Percentiles rank a stretch among this genome's conserved stretches.
Conservation (phyloP, 805 yeast genomes). For the Komagataella populi region DNA sequence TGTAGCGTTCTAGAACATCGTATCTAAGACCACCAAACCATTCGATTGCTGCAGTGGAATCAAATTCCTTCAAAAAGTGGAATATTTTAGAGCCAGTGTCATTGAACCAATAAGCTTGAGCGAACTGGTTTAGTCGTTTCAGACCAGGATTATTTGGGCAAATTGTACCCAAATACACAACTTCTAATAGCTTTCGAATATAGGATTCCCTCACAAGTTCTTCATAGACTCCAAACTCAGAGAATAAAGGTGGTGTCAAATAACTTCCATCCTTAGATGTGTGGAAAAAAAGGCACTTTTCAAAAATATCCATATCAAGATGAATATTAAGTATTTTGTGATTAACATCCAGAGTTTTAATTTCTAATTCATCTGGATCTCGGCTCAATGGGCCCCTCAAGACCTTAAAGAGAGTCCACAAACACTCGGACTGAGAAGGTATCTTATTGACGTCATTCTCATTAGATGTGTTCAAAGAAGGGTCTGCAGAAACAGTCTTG, state of each 20-base stretch:
- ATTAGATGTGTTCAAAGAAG: neutral
- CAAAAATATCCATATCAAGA: slow-evolving; percentile 28
- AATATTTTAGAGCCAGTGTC: slow-evolving; percentile 11
- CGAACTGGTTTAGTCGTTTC: slow-evolving; percentile 1
- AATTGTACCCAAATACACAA: slow-evolving; percentile 25
- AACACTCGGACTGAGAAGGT: slow-evolving; percentile 47
- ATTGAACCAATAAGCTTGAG: neutral
- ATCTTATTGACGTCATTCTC: slow-evolving; percentile 8
- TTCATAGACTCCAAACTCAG: slow-evolving; percentile 11
- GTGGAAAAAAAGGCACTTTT: slow-evolving; percentile 21
- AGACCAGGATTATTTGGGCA: neutral
- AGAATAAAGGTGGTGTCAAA: slow-evolving; percentile 14
- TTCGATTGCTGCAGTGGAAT: slow-evolving; percentile 4
- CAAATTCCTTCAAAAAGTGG: slow-evolving; percentile 22
- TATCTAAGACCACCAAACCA: neutral
- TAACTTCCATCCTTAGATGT: slow-evolving; percentile 7
- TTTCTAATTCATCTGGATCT: slow-evolving; percentile 23
- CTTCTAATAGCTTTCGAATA: slow-evolving; percentile 39
- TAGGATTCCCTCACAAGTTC: slow-evolving; percentile 31
- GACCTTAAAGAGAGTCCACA: slow-evolving; percentile 47
- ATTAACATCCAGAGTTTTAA: slow-evolving; percentile 40
- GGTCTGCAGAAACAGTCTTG: slow-evolving; percentile 9
- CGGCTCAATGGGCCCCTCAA: slow-evolving; percentile 52
- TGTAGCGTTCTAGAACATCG: slow-evolving; percentile 3
- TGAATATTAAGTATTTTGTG: slow-evolving; percentile 40